A percentile compares a stretch with the other conserved stretches of the same genome.
Evolutionary conservation across 495 filamentous ascomycete genomes (phyloP).

Genomic region (Thermochaetoides thermophila): DNA sequence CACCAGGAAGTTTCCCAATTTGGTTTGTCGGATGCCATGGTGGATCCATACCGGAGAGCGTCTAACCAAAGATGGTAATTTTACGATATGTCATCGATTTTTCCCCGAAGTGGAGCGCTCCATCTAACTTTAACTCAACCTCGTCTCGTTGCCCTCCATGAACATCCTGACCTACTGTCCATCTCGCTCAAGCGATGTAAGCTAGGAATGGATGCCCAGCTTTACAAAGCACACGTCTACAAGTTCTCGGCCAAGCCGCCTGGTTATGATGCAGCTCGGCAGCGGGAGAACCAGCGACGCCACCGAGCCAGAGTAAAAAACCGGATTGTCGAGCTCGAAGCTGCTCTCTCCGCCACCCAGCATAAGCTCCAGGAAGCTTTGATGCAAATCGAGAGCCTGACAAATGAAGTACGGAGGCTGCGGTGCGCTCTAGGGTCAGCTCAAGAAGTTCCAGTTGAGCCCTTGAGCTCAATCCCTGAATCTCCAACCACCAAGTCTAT

Average conservation of each 20-base stretch:
- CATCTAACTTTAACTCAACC: neutral
- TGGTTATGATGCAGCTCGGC: conserved; percentile 12
- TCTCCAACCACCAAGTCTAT: neutral
- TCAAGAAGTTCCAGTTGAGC: neutral
- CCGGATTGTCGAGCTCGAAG: conserved; percentile 13
- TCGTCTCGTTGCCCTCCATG: neutral
- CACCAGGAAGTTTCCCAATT: conserved; percentile 5
- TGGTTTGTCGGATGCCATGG: neutral
- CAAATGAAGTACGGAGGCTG: conserved; percentile 10
- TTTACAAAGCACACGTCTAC: conserved; percentile 1
- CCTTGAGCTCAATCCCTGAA: neutral
- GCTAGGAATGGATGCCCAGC: no score
- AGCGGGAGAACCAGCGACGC: conserved; percentile 19
- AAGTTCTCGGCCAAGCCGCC: conserved; percentile 15
- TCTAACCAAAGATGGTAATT: conserved; percentile 2
- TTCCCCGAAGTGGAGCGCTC: neutral
- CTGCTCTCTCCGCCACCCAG: conserved; percentile 5
- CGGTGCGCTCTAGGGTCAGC: neutral
- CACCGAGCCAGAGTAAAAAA: conserved; percentile 19
- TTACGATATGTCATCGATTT: conserved; percentile 7
- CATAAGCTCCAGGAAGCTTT: conserved; percentile 10
- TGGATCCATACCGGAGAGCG: no score
- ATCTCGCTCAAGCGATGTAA: no score
- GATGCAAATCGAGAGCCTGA: conserved; percentile 6
- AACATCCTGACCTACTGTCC: no score